These are phyloP conservation scores for Colletotrichum higginsianum DNA, from an alignment of 2,329 filamentous ascomycete species.

Conservation along the genomic window DNA sequence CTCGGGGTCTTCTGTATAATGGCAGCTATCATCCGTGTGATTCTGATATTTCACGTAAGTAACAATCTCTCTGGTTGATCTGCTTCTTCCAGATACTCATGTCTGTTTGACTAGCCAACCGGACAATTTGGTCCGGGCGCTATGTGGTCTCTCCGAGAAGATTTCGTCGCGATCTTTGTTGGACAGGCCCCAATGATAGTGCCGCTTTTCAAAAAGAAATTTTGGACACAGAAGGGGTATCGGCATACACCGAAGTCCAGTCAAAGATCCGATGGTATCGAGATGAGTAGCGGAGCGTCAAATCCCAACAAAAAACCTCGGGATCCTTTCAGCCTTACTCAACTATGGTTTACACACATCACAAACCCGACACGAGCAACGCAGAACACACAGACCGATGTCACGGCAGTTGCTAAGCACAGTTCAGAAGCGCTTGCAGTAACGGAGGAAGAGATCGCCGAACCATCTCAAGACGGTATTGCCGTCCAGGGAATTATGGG, in stretches of 20 bases:
- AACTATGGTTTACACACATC: conserved; percentile 41
- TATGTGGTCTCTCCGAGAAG: conserved; percentile 57
- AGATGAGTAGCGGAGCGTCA: conserved; percentile 29
- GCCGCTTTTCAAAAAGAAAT: conserved; percentile 41
- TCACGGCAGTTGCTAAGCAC: no score
- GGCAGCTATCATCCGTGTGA: conserved; percentile 47
- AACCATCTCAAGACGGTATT: no score
- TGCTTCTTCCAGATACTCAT: not conserved
- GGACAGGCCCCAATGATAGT: not conserved
- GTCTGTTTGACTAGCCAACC: not conserved
- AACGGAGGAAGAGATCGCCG: no score
- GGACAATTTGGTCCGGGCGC: conserved; percentile 44
- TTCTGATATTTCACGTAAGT: conserved; percentile 51
- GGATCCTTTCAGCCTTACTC: conserved; percentile 44
- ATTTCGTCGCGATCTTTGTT: conserved; percentile 54
- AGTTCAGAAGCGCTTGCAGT: no score
- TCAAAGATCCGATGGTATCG: conserved; percentile 35
- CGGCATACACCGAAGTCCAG: conserved; percentile 24
- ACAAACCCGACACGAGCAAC: no score
- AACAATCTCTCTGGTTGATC: not conserved
- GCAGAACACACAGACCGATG: no score
- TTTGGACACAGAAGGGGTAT: conserved; percentile 43
- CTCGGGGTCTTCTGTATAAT: conserved; percentile 53
- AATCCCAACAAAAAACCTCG: conserved; percentile 38
- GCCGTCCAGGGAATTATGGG: no score